A percentile compares a stretch with the other conserved stretches of the same genome.
These are phyloP conservation scores for Pistacia integerrima DNA, from an alignment of 345 rosid species.

Conservation along the genomic window DNA sequence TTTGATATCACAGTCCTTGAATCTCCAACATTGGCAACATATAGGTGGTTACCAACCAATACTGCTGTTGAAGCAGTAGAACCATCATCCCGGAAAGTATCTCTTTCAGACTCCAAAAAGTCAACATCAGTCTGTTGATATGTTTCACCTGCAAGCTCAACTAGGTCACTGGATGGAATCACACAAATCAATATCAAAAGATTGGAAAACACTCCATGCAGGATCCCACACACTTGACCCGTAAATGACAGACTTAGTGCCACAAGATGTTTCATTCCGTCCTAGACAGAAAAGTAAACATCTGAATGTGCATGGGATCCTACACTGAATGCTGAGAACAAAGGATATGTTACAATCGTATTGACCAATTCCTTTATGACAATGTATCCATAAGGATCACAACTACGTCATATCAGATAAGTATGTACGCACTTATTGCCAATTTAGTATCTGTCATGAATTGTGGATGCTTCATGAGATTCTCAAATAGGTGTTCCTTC, in stretches of 20 bases:
- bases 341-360: conserved; percentile 12
- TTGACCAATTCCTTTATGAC: not conserved
- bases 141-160: conserved; percentile 69
- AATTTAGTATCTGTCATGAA: conserved; percentile 73
- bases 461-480: conserved; percentile 85
- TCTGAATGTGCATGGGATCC: conserved; percentile 25
- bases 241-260: conserved; percentile 11
- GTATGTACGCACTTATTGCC: conserved; percentile 67
- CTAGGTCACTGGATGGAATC: conserved; percentile 15
- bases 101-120: conserved; percentile 83
- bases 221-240: conserved; percentile 3
- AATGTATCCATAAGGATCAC: not conserved
- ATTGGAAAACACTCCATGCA: conserved; percentile 2
- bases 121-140: conserved; percentile 85
- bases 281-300: conserved; percentile 12
- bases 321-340: conserved; percentile 18
- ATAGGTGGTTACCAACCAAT: conserved; percentile 83
- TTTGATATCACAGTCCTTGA: conserved; percentile 91
- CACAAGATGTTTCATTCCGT: conserved; percentile 7
- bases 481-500: conserved; percentile 90
- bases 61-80: conserved; percentile 99
- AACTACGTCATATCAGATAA: not conserved
- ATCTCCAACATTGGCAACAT: conserved; percentile 99
- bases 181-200: not conserved
- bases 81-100: conserved; percentile 88